phyloP scores from a whole-genome alignment of 2,329 filamentous ascomycete species.

The Cytospora piceae region DNA sequence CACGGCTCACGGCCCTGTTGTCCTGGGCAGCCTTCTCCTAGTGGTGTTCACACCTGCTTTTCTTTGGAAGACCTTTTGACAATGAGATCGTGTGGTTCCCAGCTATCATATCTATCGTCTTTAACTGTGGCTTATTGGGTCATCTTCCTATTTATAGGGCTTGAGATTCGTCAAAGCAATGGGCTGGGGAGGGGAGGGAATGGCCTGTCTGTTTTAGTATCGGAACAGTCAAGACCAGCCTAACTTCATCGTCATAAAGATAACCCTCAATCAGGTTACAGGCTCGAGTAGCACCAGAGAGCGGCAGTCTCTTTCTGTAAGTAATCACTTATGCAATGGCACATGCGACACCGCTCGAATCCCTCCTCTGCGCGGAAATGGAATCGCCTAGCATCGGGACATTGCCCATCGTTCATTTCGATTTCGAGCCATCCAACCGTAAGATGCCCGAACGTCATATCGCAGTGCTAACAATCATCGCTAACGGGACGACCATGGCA shows the following conservation, averaged over 20 bases:
- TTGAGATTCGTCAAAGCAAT: slow-evolving; percentile 1
- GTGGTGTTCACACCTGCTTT: too few species aligned
- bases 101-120: too few species aligned
- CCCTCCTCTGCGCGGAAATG: not conserved
- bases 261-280: not conserved
- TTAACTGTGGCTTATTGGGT: too few species aligned
- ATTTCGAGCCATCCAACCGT: slow-evolving; percentile 6
- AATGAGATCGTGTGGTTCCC: too few species aligned
- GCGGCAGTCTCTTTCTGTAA: not conserved
- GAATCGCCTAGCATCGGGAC: not conserved
- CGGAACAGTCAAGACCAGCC: not conserved
- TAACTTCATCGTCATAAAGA: not conserved
- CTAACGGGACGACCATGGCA: not conserved
- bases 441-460: not conserved
- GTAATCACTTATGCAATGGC: too few species aligned
- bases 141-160: too few species aligned
- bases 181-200: slow-evolving; percentile 6
- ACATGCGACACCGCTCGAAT: too few species aligned
- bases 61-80: too few species aligned
- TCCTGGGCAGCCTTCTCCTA: too few species aligned
- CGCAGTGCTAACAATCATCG: not conserved
- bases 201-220: not conserved
- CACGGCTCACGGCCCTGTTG: too few species aligned
- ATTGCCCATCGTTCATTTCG: slow-evolving; percentile 1
- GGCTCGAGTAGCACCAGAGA: not conserved